Evolutionary conservation across 371 early-diverging fungal species (phyloP), one percentile per base, ranked within the genome.

Genomic region (Lichtheimia ornata): DNA sequence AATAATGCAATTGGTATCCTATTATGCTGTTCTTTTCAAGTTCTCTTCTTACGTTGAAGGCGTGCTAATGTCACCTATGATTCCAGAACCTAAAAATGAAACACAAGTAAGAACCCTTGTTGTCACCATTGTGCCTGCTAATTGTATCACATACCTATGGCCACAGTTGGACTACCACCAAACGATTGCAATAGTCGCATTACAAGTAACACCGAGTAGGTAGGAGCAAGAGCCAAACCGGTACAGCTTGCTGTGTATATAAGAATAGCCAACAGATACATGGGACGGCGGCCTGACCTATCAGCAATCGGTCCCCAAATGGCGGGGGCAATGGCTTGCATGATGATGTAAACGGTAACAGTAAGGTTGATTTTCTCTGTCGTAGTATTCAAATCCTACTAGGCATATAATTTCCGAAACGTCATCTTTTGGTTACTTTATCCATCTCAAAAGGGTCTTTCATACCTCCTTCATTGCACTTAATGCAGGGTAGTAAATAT

Each of bases 161-260:
- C 71, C 24, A 84, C 71, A 6, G 82, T 83, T 0, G 88, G 81
- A 35, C 83, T 80, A 4, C 81, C 63, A 1, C 86, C 86, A 13
- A 77, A 78, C 0, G 85, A 72, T 61, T 88, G 88, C 22, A 88
- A 62, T 27, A 83, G 65, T 2, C 88, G 83, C 64, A 82, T 74
- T 11, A 71, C 70, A 45, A 87, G 66, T 40, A 88, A 72, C 44
- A 77, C 69, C n/a, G 72, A 61, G 51, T 81, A 72, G 25, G 60
- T 74, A 14, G 58, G 65, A 4, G 84, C 73, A 40, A 83, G 56
- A n/a, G 86, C 84, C 5, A 80, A 75, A 28, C 84, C 82, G 12
- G 87, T 61, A 50, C 82, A 81, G 5, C 81, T 84, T 11, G 71
- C 70, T n/a, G 72, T 74, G 61, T 73, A 85, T n/a, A 87, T 67